Evolutionary conservation across 2,329 filamentous ascomycete species (phyloP).

Genomic region (Xylaria hypoxylon): DNA sequence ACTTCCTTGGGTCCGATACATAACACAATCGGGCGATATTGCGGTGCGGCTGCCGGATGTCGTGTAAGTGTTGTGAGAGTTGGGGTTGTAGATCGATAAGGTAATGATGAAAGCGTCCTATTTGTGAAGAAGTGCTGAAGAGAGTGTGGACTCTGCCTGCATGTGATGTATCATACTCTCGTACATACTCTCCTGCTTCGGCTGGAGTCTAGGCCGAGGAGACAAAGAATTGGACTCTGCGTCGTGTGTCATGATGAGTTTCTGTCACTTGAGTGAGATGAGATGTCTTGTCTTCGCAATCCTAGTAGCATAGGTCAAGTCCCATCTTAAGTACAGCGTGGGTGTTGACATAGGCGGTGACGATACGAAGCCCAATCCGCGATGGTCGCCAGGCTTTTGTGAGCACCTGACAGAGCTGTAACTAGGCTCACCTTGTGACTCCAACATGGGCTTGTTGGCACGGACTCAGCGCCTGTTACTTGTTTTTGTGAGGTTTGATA

Average conservation of each 20-base stretch:
- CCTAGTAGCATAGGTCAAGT: no score
- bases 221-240: background rate
- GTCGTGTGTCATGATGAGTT: background rate
- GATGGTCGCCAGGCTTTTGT: no score
- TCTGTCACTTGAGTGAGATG: background rate
- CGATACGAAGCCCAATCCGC: no score
- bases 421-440: no score
- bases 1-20: conserved; percentile 97
- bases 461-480: no score
- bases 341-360: no score
- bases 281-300: background rate
- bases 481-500: no score
- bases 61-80: conserved; percentile 60
- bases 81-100: conserved; percentile 39
- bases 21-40: conserved; percentile 97
- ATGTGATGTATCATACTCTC: conserved; percentile 42
- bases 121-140: conserved; percentile 9
- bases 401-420: no score
- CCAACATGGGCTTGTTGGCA: no score
- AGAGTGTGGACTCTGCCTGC: conserved; percentile 24
- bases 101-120: conserved; percentile 39
- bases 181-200: background rate
- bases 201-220: background rate
- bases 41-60: conserved; percentile 94
- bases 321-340: no score